Evolutionary conservation across 495 filamentous ascomycete species (phyloP).

Genomic region (Acidiella bohemica): DNA sequence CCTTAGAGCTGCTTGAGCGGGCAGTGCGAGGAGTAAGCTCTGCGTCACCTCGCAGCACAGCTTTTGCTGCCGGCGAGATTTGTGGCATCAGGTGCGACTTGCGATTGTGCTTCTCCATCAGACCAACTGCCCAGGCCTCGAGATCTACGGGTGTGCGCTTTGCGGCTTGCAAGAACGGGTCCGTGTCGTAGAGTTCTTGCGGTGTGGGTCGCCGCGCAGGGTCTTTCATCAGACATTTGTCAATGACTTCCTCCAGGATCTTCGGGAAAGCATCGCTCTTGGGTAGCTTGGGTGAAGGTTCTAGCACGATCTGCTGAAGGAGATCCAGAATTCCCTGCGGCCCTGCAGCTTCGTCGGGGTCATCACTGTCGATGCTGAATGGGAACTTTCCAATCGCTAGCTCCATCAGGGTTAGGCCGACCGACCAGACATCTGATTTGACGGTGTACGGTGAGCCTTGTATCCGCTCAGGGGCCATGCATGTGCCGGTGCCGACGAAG

Average conservation of each 20-base stretch:
- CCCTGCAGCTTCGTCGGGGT: conserved; percentile 50
- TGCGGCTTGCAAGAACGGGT: conserved; percentile 84
- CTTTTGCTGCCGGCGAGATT: conserved; percentile 40
- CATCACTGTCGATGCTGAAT: conserved; percentile 66
- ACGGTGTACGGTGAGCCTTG: conserved; percentile 94
- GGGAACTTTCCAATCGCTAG: conserved; percentile 92
- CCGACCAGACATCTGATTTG: conserved; percentile 97
- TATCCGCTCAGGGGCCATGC: conserved; percentile 97
- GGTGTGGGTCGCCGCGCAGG: conserved; percentile 81
- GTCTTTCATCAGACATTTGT: conserved; percentile 82
- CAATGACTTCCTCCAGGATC: conserved; percentile 91
- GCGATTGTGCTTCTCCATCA: conserved; percentile 84
- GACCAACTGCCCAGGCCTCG: conserved; percentile 72
- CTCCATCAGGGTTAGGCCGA: conserved; percentile 93
- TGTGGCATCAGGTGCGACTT: conserved; percentile 64
- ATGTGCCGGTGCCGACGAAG: conserved; percentile 95
- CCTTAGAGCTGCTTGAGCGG: not conserved
- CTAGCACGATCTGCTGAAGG: conserved; percentile 93
- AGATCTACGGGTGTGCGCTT: conserved; percentile 88
- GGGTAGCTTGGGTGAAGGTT: conserved; percentile 81
- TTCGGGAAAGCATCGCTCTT: conserved; percentile 94
- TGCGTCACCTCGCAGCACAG: conserved; percentile 26
- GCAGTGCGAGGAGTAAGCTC: conserved; percentile 3
- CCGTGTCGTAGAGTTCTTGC: conserved; percentile 72
- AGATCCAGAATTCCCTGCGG: conserved; percentile 93